Evolutionary conservation across 2,329 filamentous ascomycete genomes (phyloP), one percentile per base, ranked within the genome.

Genomic region (Hysterium pulicare): DNA sequence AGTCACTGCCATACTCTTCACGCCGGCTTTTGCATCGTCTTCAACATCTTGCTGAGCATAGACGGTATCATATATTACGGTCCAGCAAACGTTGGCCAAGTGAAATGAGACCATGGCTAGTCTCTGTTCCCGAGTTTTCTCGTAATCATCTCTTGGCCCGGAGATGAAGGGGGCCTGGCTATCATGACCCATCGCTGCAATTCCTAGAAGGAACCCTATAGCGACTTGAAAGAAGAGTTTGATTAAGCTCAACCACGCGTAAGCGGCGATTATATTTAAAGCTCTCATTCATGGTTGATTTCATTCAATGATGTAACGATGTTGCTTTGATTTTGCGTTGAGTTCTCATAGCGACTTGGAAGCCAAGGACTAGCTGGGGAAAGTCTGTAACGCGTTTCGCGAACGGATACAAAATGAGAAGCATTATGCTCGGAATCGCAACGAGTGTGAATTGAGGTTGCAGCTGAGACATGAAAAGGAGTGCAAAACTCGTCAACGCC

Each of bases 321-420:
- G n/a, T n/a, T n/a, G n/a, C n/a, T n/a, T n/a, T n/a, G n/a, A n/a
- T n/a, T n/a, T n/a, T n/a, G n/a, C n/a, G n/a, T n/a, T n/a, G n/a
- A n/a, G n/a, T n/a, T n/a, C n/a, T n/a, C n/a, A n/a, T n/a, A n/a
- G n/a, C n/a, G n/a, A n/a, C n/a, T n/a, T 71, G 70, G 45, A 74
- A 59, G 7, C 76, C 76, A 7, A 79, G 58, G 11, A 75, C 70
- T 30, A 72, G 64, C 51, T 78, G 76, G 1, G 76, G 73, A 50
- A 74, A 78, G 52, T 78, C 64, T 35, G 74, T 77, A 33, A 77
- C 59, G 21, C 75, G 70, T 56, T 79, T 79, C 31, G 70, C 70
- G 30, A 77, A 67, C 2, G 76, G 74, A 50, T 78, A 79, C 20
- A 71, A 63, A 34, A 68, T 57, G 20, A 71, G 68, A 2, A 72